Evolutionary conservation across 2,329 filamentous ascomycete species (phyloP).

Genomic region (Paramyrothecium sp.): DNA sequence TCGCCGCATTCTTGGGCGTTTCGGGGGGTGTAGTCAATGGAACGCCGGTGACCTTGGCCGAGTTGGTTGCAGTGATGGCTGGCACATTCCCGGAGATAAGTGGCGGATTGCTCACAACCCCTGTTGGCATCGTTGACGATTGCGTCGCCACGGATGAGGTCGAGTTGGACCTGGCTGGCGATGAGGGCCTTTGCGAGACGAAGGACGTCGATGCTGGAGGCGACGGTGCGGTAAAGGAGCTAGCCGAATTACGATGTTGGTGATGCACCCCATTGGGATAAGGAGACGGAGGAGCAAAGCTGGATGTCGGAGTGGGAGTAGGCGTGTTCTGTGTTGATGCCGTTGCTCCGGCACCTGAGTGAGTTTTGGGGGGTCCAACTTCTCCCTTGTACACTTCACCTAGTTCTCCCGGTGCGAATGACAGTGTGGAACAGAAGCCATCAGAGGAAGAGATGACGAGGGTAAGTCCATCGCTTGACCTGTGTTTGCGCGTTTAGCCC

Average conservation of each 20-base stretch:
- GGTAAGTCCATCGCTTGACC: slow-evolving; percentile 50
- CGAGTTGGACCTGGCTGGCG: slow-evolving; percentile 82
- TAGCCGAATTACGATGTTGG: slow-evolving; percentile 56
- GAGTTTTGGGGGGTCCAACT: slow-evolving; percentile 47
- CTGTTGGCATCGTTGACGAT: slow-evolving; percentile 42
- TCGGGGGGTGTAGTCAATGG: slow-evolving; percentile 88
- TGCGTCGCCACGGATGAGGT: slow-evolving; percentile 76
- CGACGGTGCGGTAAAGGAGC: slow-evolving; percentile 58
- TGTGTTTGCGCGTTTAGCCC: slow-evolving; percentile 28
- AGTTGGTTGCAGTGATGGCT: slow-evolving; percentile 71
- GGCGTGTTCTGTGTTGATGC: slow-evolving; percentile 66
- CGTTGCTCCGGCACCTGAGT: slow-evolving; percentile 35
- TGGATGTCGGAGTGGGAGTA: slow-evolving; percentile 66
- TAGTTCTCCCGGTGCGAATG: slow-evolving; percentile 80
- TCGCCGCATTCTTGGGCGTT: slow-evolving; percentile 59
- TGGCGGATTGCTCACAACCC: slow-evolving; percentile 72
- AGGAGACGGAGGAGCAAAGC: slow-evolving; percentile 61
- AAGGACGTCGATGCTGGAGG: slow-evolving; percentile 55
- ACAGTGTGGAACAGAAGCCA: slow-evolving; percentile 91
- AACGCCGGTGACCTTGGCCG: slow-evolving; percentile 59
- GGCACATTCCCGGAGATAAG: slow-evolving; percentile 77
- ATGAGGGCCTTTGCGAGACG: slow-evolving; percentile 66
- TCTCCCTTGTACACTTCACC: slow-evolving; percentile 78
- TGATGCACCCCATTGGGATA: slow-evolving; percentile 48
- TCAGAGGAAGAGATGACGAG: slow-evolving; percentile 97